These are phyloP conservation scores for Phaeotremella skinneri DNA, from an alignment of 768 basidiomycete species.

Conservation along the genomic window DNA sequence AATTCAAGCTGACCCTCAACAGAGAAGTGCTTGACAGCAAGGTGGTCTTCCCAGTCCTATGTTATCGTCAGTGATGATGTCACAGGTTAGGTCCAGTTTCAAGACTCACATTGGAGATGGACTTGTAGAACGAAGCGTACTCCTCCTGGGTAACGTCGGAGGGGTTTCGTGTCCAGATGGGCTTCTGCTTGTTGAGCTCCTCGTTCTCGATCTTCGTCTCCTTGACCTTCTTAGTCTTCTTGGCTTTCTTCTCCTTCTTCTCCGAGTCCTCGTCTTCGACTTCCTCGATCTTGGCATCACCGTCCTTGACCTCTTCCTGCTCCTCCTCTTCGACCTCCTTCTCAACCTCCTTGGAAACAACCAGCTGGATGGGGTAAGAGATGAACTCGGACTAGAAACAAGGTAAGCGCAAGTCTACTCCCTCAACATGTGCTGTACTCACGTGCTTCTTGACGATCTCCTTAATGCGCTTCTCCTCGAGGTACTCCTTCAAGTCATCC, in stretches of 20 bases:
- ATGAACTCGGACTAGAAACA: conserved; percentile 80
- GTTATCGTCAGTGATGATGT: neutral
- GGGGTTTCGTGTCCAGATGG: conserved; percentile 98
- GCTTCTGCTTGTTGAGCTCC: conserved; percentile 99
- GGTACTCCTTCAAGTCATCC: conserved; percentile 98
- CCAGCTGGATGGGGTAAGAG: conserved; percentile 98
- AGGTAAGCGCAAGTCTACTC: neutral
- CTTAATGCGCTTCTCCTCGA: conserved; percentile 99
- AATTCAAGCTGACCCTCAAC: conserved; percentile 99
- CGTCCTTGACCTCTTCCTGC: conserved; percentile 85
- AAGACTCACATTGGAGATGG: conserved; percentile 69
- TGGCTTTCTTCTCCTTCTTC: conserved; percentile 68
- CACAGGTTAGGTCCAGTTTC: neutral
- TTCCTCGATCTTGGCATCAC: conserved; percentile 63
- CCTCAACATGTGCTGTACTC: conserved; percentile 16
- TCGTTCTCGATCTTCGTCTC: conserved; percentile 82
- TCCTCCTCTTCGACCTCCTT: conserved; percentile 66
- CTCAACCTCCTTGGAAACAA: conserved; percentile 98
- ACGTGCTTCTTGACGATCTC: conserved; percentile 98
- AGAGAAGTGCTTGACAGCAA: conserved; percentile 99
- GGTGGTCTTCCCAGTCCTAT: conserved; percentile 96
- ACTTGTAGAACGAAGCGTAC: conserved; percentile 97
- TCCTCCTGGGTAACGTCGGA: conserved; percentile 88
- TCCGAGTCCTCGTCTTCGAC: conserved; percentile 66
- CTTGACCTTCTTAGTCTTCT: conserved; percentile 93